phyloP scores from a whole-genome alignment of 2,329 filamentous ascomycete genomes.

The Fusarium sp. region DNA sequence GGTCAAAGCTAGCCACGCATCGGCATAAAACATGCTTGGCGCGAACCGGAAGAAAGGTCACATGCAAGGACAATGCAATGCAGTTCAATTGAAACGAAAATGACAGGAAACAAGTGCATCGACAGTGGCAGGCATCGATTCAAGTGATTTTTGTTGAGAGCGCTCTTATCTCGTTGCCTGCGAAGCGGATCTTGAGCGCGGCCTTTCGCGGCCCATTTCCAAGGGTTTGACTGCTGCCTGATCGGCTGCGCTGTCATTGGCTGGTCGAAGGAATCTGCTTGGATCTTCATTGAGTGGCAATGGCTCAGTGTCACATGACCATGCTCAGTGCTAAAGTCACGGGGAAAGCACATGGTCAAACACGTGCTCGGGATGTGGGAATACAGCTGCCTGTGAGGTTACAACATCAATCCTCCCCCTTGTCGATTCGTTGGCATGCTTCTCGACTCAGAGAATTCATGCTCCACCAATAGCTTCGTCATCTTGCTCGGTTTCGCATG shows the following conservation, averaged over 20 bases:
- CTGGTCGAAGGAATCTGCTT: neutral
- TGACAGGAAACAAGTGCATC: neutral
- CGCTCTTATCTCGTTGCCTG: slow-evolving; percentile 46
- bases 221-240: slow-evolving; percentile 45
- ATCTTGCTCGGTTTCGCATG: neutral
- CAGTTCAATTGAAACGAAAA: neutral
- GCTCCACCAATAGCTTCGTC: neutral
- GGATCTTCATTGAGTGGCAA: neutral
- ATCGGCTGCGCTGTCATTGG: slow-evolving; percentile 33
- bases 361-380: neutral
- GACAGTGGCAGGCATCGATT: slow-evolving; percentile 19
- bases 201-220: slow-evolving; percentile 43
- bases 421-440: neutral
- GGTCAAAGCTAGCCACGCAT: slow-evolving; percentile 4
- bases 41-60: slow-evolving; percentile 2
- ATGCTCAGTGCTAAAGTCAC: neutral
- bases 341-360: neutral
- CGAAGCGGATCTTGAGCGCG: slow-evolving; percentile 45
- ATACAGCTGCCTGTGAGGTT: slow-evolving; percentile 27
- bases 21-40: slow-evolving; percentile 12
- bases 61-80: slow-evolving; percentile 1
- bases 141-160: slow-evolving; percentile 37
- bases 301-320: slow-evolving; percentile 1
- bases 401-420: neutral
- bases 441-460: neutral